Conservation (phyloP, 106 monocot species). For the Dioscorea alata region DNA sequence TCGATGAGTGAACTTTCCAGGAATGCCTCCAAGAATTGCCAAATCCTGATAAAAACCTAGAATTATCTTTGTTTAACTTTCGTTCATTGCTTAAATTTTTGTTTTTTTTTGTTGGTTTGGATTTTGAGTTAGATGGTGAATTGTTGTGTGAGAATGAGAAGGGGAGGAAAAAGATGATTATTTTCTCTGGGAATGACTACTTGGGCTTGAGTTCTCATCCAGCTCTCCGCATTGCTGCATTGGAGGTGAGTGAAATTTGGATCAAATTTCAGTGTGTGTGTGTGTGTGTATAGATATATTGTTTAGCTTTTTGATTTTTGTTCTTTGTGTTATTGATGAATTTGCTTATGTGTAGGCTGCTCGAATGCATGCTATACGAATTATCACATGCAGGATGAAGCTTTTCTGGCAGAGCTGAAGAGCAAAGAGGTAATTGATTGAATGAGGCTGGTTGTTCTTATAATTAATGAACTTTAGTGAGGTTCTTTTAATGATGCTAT, state of each 20-base stretch:
- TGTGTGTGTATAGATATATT: too few relatives aligned
- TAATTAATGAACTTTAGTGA: too few relatives aligned
- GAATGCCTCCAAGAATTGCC: constrained; percentile 52
- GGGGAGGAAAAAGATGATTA: constrained; percentile 40
- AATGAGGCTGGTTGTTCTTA: too few relatives aligned
- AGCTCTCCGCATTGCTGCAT: constrained; percentile 43
- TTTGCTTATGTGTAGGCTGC: constrained; percentile 41
- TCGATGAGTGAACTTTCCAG: constrained; percentile 37
- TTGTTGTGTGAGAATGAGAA: constrained; percentile 1
- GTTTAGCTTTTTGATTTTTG: neutral
- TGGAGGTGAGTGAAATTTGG: constrained; percentile 24
- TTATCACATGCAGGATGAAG: constrained; percentile 68
- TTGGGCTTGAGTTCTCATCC: constrained; percentile 82
- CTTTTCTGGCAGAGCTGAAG: constrained; percentile 71
- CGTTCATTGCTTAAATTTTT: neutral
- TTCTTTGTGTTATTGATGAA: neutral
- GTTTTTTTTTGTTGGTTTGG: neutral
- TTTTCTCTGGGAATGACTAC: constrained; percentile 96
- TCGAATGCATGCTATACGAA: constrained; percentile 55
- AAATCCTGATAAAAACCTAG: constrained; percentile 2
- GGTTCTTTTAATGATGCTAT: too few relatives aligned
- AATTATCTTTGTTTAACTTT: neutral
- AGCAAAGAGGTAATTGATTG: constrained; percentile 64
- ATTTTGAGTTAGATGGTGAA: constrained; percentile 16
- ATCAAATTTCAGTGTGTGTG: neutral